A percentile compares a stretch with the other conserved stretches of the same genome.
These are phyloP conservation scores for Saprolegnia parasitica DNA, from an alignment of 352 stramenopile species.

Conservation along the genomic window DNA sequence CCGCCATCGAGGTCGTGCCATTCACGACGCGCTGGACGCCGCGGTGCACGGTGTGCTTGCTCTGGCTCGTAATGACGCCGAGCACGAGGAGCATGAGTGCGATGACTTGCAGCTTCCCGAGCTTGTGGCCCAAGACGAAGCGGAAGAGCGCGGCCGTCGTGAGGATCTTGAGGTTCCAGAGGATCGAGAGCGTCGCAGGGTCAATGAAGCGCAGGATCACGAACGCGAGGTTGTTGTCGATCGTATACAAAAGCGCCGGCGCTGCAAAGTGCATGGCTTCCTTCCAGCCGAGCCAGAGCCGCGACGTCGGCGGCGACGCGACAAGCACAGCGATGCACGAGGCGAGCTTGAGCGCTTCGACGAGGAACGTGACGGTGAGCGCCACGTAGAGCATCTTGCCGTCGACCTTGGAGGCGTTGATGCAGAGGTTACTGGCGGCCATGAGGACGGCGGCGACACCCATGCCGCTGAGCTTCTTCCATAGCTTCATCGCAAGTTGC, in stretches of 20 bases:
- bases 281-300: constrained; percentile 38
- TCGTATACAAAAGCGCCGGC: constrained; percentile 78
- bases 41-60: constrained; percentile 49
- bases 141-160: constrained; percentile 80
- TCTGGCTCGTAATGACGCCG: constrained; percentile 76
- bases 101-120: constrained; percentile 68
- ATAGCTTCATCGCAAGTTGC: constrained; percentile 36
- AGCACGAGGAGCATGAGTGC: constrained; percentile 72
- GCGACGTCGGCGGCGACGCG: constrained; percentile 23
- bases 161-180: constrained; percentile 88
- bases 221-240: constrained; percentile 88
- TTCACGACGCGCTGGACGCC: constrained; percentile 5
- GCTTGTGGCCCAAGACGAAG: constrained; percentile 63
- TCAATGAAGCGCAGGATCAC: constrained; percentile 84
- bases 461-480: constrained; percentile 59
- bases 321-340: constrained; percentile 46
- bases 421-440: constrained; percentile 76
- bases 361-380: constrained; percentile 79
- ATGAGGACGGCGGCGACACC: constrained; percentile 59
- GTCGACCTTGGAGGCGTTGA: constrained; percentile 76
- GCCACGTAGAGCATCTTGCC: constrained; percentile 76
- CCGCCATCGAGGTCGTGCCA: constrained; percentile 17
- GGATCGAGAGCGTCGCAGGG: constrained; percentile 76
- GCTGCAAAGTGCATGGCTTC: constrained; percentile 72
- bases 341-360: constrained; percentile 75